phyloP scores from a whole-genome alignment of 1,139 yeast species.

The Debaryomyces subglobosus region DNA sequence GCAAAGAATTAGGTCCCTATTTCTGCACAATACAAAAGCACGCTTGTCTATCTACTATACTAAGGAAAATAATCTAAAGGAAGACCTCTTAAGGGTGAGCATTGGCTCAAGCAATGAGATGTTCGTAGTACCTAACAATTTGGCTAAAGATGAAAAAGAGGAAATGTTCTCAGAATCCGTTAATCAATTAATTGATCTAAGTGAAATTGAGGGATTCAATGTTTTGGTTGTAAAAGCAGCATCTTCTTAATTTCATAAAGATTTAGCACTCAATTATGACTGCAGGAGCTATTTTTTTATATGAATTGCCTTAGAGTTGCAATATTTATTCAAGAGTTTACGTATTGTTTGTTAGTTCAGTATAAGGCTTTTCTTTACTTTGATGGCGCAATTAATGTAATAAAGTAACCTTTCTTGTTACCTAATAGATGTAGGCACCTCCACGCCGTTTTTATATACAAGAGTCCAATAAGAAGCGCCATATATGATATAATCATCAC shows the following conservation, averaged over 20 bases:
- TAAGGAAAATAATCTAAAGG: slow-evolving; percentile 20
- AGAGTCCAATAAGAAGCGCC: too few species aligned
- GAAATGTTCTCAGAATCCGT: slow-evolving; percentile 21
- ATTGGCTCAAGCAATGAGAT: slow-evolving; percentile 21
- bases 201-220: slow-evolving; percentile 27
- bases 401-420: too few species aligned
- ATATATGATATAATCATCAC: too few species aligned
- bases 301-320: neutral
- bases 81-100: slow-evolving; percentile 17
- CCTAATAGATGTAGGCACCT: too few species aligned
- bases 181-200: slow-evolving; percentile 21
- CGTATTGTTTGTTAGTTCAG: too few species aligned
- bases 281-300: neutral
- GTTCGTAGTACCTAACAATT: slow-evolving; percentile 29
- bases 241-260: neutral
- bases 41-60: slow-evolving; percentile 10
- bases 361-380: too few species aligned
- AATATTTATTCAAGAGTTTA: neutral
- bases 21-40: neutral
- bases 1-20: slow-evolving; percentile 21
- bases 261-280: neutral
- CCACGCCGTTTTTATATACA: too few species aligned
- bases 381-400: too few species aligned
- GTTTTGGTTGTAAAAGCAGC: slow-evolving; percentile 28
- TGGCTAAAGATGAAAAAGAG: slow-evolving; percentile 13